Conservation (phyloP, 495 filamentous ascomycete genomes). For the Xylaria sp. region DNA sequence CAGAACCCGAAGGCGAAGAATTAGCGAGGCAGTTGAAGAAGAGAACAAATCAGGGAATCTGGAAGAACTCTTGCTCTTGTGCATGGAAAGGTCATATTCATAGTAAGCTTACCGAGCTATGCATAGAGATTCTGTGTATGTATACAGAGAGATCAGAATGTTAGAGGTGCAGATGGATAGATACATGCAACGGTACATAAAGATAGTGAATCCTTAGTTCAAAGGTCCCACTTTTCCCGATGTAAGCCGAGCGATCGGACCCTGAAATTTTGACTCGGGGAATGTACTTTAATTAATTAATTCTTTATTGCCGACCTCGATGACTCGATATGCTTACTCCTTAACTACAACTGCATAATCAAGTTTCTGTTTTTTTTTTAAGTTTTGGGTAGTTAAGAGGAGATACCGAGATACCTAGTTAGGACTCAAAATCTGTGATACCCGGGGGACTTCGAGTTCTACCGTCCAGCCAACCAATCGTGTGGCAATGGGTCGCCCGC, state of each 20-base stretch:
- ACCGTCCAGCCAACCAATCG: not conserved
- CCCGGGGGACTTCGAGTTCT: not conserved
- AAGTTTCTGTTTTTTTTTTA: not conserved
- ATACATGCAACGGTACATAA: not conserved
- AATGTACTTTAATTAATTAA: too few relatives aligned
- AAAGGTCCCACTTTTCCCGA: conserved; percentile 12
- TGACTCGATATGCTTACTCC: not conserved
- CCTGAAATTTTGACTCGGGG: conserved; percentile 16
- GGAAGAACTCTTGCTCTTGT: not conserved
- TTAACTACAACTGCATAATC: not conserved
- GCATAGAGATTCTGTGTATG: not conserved
- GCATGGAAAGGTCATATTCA: not conserved
- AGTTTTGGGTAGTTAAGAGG: not conserved
- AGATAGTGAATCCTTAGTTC: not conserved
- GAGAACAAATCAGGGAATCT: not conserved
- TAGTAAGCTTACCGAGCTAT: not conserved
- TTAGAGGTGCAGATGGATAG: not conserved
- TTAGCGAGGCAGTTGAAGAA: not conserved
- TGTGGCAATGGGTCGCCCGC: conserved; percentile 43
- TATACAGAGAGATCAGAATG: not conserved
- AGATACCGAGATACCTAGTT: not conserved
- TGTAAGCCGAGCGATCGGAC: conserved; percentile 19
- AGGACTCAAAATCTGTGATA: not conserved
- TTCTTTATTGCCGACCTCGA: not conserved
- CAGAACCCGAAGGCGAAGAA: not conserved